These are phyloP conservation scores for Neurospora intermedia DNA, from an alignment of 495 filamentous ascomycete genomes.

Conservation along the genomic window DNA sequence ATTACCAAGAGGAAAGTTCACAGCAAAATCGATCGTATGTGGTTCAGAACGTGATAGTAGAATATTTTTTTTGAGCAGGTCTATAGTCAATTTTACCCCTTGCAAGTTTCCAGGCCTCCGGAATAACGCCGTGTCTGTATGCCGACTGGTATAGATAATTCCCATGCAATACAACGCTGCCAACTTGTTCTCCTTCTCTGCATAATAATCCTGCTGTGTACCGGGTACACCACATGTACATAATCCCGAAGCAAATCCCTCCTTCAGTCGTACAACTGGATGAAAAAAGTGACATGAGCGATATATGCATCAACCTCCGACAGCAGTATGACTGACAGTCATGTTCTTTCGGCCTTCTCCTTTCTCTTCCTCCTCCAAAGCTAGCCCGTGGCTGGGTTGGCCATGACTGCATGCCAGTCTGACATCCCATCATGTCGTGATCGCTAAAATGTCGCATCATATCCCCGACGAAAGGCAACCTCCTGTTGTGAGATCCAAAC, in stretches of 20 bases:
- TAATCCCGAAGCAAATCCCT: not conserved
- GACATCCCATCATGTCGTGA: not conserved
- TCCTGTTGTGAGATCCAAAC: not conserved
- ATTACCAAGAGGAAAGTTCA: not conserved
- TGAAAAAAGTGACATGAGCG: not conserved
- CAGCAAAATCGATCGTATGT: not conserved
- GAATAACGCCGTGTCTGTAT: not conserved
- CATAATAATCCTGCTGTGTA: not conserved
- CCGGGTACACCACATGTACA: not conserved
- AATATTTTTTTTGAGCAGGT: not conserved
- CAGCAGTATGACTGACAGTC: not conserved
- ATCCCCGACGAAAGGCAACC: not conserved
- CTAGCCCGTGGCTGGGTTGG: not conserved
- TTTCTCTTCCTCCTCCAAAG: not conserved
- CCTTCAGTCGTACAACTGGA: not conserved
- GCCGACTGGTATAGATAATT: not conserved
- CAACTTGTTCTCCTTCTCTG: not conserved
- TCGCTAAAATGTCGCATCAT: not conserved
- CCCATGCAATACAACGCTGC: not conserved
- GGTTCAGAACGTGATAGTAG: not conserved
- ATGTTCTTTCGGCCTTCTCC: not conserved
- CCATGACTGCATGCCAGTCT: not conserved
- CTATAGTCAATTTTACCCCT: not conserved
- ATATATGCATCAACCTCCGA: not conserved
- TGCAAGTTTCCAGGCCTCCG: not conserved